Evolutionary conservation across 2,329 filamentous ascomycete genomes (phyloP).

Genomic region (Paecilomyces dactylethromorphus): DNA sequence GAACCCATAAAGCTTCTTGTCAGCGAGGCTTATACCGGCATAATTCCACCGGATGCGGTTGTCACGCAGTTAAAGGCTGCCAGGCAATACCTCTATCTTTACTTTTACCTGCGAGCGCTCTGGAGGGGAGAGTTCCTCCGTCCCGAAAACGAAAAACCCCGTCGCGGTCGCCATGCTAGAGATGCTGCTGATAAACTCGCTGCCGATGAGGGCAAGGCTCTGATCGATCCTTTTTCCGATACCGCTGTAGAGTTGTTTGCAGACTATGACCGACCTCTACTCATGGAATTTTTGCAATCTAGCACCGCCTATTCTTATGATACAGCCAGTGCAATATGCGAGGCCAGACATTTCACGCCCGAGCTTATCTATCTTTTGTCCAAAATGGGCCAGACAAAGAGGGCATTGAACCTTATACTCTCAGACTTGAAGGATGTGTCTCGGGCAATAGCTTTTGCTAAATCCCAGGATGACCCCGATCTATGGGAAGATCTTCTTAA

Average conservation of each 20-base stretch:
- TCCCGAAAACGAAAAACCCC: constrained; percentile 25
- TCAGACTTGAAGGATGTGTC: constrained; percentile 86
- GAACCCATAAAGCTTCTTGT: constrained; percentile 84
- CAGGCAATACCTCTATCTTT: constrained; percentile 68
- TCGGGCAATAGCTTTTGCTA: constrained; percentile 89
- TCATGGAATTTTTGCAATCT: constrained; percentile 81
- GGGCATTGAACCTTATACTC: constrained; percentile 86
- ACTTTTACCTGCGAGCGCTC: constrained; percentile 81
- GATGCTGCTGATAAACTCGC: constrained; percentile 43
- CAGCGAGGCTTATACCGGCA: constrained; percentile 82
- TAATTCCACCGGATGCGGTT: constrained; percentile 71
- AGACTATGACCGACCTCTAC: constrained; percentile 66
- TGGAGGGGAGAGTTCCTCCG: constrained; percentile 68
- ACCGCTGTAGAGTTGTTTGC: constrained; percentile 81
- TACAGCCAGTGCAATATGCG: constrained; percentile 64
- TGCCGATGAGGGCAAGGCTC: constrained; percentile 52
- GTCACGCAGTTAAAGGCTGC: constrained; percentile 68
- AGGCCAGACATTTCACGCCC: constrained; percentile 71
- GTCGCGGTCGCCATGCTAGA: constrained; percentile 28
- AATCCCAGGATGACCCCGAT: constrained; percentile 84
- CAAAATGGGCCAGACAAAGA: constrained; percentile 90
- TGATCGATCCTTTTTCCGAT: constrained; percentile 84
- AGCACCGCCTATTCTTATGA: constrained; percentile 88
- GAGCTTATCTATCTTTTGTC: constrained; percentile 95
- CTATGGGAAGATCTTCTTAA: constrained; percentile 92